Evolutionary conservation across 208 protist genomes (phyloP), one percentile per base, ranked within the genome.

Genomic region (Acanthamoeba sp.): DNA sequence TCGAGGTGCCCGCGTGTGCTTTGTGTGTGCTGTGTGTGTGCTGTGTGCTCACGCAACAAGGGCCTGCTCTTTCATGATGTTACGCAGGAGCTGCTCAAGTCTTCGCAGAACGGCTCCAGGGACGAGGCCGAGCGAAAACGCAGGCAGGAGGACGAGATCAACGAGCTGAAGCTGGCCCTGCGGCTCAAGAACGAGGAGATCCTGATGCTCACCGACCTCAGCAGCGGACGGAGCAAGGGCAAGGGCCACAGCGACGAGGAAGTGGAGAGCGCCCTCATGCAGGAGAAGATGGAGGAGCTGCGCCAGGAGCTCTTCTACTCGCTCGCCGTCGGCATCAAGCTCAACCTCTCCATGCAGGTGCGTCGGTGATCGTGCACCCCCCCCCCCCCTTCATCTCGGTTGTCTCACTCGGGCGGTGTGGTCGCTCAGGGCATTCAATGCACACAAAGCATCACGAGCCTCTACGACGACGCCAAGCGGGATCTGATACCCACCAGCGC

Each of bases 331-430:
- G 76, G 42, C 38, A 85, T 85, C 76, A 85, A 85, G 36, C 76
- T 85, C n/a, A 85, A 85, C 76, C 45, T 85, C n/a, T 29, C 42
- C 76, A 85, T 85, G 76, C 76, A 73, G 64, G 64, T 32, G 6
- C 10, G n/a, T n/a, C n/a, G n/a, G n/a, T n/a, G n/a, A n/a, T n/a
- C n/a, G n/a, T n/a, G n/a, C n/a, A n/a, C n/a, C n/a, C n/a, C n/a
- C n/a, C n/a, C n/a, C n/a, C n/a, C n/a, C n/a, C n/a, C n/a, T n/a
- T n/a, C n/a, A n/a, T n/a, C 52, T 20, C 52, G 10, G 52, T n/a
- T n/a, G n/a, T n/a, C n/a, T n/a, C 45, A 50, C 18, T 50, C 45
- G 45, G 45, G 45, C 6, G 45, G 45, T 50, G n/a, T n/a, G n/a
- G n/a, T n/a, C n/a, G n/a, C 5, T 20, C 45, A 66, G 59, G 59